Evolutionary conservation across 192 early-diverging fungal species (phyloP).

Genomic region (Hyaloraphidium curvatum): DNA sequence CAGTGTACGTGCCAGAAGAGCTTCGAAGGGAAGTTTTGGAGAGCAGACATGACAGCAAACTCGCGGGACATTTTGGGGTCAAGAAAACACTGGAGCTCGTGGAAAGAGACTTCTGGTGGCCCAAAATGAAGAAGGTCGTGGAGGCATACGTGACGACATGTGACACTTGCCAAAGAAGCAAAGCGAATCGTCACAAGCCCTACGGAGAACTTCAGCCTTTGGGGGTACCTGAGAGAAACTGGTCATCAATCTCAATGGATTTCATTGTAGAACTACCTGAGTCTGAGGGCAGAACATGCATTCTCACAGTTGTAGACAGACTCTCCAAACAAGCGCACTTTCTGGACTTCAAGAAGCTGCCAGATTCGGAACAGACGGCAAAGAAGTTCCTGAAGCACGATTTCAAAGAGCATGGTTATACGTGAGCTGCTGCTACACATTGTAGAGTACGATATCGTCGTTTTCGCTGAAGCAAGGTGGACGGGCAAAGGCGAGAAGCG

Average conservation of each 20-base stretch:
- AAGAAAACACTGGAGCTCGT: constrained; percentile 19
- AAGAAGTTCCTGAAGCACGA: no score
- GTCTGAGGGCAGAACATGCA: constrained; percentile 8
- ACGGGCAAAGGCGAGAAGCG: no score
- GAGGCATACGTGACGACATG: constrained; percentile 15
- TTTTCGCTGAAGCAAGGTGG: no score
- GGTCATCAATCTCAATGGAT: constrained; percentile 22
- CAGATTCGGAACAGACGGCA: no score
- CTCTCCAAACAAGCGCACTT: constrained; percentile 15
- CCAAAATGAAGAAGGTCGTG: constrained; percentile 11
- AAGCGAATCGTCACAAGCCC: constrained; percentile 12
- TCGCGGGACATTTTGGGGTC: constrained; percentile 16
- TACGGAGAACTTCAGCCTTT: constrained; percentile 16
- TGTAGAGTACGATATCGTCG: no score
- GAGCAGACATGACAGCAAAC: constrained; percentile 3
- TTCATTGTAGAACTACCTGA: constrained; percentile 16
- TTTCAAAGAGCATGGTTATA: no score
- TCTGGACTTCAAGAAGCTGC: no score
- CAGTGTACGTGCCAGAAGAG: no score
- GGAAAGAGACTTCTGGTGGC: constrained; percentile 13
- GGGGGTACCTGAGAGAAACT: constrained; percentile 10
- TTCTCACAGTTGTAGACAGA: constrained; percentile 23
- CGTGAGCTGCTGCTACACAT: no score
- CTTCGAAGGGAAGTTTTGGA: no score
- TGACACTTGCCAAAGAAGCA: constrained; percentile 12